Evolutionary conservation across 2,329 filamentous ascomycete genomes (phyloP).

Genomic region (Neofusicoccum cordaticola): DNA sequence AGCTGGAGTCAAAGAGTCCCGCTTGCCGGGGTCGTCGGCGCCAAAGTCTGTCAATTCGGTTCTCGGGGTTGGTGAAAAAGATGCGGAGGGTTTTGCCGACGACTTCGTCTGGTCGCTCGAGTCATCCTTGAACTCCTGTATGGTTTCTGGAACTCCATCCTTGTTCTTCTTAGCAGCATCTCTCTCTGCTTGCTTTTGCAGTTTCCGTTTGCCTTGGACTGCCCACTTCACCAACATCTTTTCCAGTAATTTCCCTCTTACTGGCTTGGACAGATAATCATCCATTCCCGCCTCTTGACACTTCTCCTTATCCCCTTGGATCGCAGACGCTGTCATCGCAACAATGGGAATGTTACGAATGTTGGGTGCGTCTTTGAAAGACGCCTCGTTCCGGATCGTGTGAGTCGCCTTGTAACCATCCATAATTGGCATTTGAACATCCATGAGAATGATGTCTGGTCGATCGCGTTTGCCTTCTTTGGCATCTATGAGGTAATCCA

Average conservation of each 20-base stretch:
- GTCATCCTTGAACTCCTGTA: neutral
- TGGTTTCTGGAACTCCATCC: neutral
- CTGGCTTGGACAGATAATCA: slow-evolving; percentile 71
- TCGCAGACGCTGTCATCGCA: slow-evolving; percentile 78
- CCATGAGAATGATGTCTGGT: slow-evolving; percentile 76
- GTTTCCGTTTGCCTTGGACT: slow-evolving; percentile 42
- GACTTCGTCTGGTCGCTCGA: neutral
- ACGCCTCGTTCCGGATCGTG: slow-evolving; percentile 64
- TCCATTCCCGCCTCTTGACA: slow-evolving; percentile 74
- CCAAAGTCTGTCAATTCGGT: slow-evolving; percentile 33
- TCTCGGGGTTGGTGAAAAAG: slow-evolving; percentile 19
- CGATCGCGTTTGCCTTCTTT: slow-evolving; percentile 52
- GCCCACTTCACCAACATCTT: slow-evolving; percentile 71
- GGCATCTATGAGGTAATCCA: slow-evolving; percentile 64
- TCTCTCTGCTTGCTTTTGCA: neutral
- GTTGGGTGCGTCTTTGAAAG: slow-evolving; percentile 58
- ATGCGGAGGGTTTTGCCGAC: neutral
- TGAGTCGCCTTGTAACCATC: slow-evolving; percentile 78
- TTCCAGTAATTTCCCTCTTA: slow-evolving; percentile 66
- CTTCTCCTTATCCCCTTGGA: slow-evolving; percentile 73
- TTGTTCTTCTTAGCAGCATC: neutral
- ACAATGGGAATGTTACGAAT: slow-evolving; percentile 67
- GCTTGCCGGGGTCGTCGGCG: slow-evolving; percentile 18
- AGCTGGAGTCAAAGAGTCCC: slow-evolving; percentile 18
- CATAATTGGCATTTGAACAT: slow-evolving; percentile 66